Conservation (phyloP, 345 rosid species). For the Syzygium aromaticum region DNA sequence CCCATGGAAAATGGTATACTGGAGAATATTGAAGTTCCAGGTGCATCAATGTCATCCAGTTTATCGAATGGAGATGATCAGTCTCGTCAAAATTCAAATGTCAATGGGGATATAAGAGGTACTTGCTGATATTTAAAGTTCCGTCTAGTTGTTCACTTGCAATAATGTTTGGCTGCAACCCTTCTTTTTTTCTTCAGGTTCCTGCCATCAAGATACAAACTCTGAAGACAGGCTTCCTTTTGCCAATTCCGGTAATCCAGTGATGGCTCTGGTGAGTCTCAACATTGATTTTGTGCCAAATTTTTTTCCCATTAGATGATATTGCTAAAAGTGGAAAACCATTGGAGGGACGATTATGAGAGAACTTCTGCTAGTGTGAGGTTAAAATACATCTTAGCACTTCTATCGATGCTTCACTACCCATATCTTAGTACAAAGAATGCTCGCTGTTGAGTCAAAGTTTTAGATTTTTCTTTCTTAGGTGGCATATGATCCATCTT, state of each 20-base stretch:
- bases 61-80: constrained; percentile 42
- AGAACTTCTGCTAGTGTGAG: not conserved
- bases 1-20: constrained; percentile 81
- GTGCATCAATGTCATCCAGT: constrained; percentile 21
- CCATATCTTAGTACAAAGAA: not conserved
- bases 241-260: constrained; percentile 80
- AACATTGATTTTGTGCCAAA: not conserved
- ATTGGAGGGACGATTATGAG: not conserved
- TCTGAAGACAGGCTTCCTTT: constrained; percentile 75
- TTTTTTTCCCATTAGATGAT: not conserved
- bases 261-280: constrained; percentile 81
- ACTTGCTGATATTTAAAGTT: constrained; percentile 3
- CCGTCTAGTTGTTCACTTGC: not conserved
- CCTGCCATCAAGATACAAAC: constrained; percentile 39
- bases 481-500: not conserved
- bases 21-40: constrained; percentile 81
- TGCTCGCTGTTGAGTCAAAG: not conserved
- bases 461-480: not conserved
- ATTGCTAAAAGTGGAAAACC: not conserved
- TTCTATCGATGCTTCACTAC: not conserved
- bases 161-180: not conserved
- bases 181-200: constrained; percentile 23
- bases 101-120: constrained; percentile 58
- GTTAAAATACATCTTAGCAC: not conserved
- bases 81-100: constrained; percentile 26